phyloP scores from a whole-genome alignment of 768 basidiomycete genomes.

The Lepiota brunneoincarnata region DNA sequence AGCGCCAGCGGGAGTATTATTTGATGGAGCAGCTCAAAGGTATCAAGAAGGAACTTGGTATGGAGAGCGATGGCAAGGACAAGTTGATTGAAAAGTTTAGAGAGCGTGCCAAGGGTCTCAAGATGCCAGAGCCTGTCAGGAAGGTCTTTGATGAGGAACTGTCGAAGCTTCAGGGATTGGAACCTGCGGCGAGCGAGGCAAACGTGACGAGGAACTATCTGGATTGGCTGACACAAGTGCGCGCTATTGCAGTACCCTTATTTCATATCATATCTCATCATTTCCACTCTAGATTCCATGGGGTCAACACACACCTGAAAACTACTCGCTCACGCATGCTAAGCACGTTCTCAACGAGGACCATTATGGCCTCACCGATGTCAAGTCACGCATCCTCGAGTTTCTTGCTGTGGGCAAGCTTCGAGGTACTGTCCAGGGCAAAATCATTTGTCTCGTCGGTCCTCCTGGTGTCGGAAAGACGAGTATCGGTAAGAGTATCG shows the following conservation, averaged over 20 bases:
- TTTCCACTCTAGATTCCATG: constrained; percentile 68
- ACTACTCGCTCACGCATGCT: constrained; percentile 84
- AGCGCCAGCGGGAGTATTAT: constrained; percentile 92
- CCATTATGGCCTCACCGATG: constrained; percentile 89
- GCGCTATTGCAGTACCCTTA: constrained; percentile 12
- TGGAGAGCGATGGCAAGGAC: constrained; percentile 94
- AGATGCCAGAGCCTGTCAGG: constrained; percentile 86
- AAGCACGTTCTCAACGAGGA: constrained; percentile 87
- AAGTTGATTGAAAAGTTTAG: constrained; percentile 90
- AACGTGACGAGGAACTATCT: constrained; percentile 94
- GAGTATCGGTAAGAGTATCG: constrained; percentile 92
- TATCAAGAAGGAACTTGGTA: constrained; percentile 93
- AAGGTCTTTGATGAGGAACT: constrained; percentile 98
- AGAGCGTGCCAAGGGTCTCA: constrained; percentile 74
- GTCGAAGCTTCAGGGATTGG: constrained; percentile 83
- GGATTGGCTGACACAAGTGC: constrained; percentile 85
- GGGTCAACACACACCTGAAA: constrained; percentile 93
- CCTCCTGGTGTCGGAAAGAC: constrained; percentile 99
- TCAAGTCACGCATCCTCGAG: constrained; percentile 92
- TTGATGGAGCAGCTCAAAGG: constrained; percentile 96
- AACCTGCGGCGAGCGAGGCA: constrained; percentile 89
- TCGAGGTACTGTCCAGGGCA: constrained; percentile 92
- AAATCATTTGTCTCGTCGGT: constrained; percentile 95
- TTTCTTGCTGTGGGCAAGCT: constrained; percentile 96
- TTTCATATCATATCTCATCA: constrained; percentile 7